These are phyloP conservation scores for Juglanconis sp. DNA, from an alignment of 2,329 filamentous ascomycete species.

Conservation along the genomic window DNA sequence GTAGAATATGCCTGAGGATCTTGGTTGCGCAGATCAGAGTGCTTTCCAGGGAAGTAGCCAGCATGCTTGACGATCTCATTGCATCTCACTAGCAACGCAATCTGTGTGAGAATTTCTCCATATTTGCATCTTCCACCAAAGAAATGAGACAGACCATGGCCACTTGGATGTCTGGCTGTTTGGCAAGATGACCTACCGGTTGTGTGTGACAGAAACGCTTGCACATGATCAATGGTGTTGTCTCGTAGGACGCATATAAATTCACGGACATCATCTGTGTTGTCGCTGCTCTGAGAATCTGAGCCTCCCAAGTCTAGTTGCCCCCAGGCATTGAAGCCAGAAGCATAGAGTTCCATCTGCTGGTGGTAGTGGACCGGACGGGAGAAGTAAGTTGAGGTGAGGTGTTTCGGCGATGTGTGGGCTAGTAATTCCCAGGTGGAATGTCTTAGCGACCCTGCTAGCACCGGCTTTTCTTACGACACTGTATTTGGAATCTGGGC, in stretches of 20 bases:
- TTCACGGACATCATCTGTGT: constrained; percentile 42
- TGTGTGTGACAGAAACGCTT: constrained; percentile 42
- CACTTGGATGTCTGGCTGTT: constrained; percentile 21
- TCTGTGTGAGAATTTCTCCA: not conserved
- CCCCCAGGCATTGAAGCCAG: constrained; percentile 58
- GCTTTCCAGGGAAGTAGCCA: constrained; percentile 19
- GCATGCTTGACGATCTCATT: constrained; percentile 8
- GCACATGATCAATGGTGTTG: constrained; percentile 32
- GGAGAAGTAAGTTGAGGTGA: not conserved
- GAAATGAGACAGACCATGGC: not conserved
- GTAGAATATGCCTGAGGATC: constrained; percentile 3
- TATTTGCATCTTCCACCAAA: too few species aligned
- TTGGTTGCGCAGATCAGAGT: constrained; percentile 4
- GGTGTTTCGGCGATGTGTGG: not conserved
- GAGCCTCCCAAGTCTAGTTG: constrained; percentile 42
- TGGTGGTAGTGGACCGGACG: not conserved
- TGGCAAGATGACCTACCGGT: constrained; percentile 35
- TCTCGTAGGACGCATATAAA: constrained; percentile 43
- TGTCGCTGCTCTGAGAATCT: constrained; percentile 19
- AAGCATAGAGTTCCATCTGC: constrained; percentile 48
- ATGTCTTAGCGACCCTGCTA: too few species aligned
- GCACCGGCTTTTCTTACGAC: too few species aligned
- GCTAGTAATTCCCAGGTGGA: not conserved
- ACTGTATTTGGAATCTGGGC: not conserved
- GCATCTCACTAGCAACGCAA: not conserved